A percentile compares a stretch with the other conserved stretches of the same genome.
phyloP scores from a whole-genome alignment of 768 basidiomycete genomes.

The Ramaria rubella region DNA sequence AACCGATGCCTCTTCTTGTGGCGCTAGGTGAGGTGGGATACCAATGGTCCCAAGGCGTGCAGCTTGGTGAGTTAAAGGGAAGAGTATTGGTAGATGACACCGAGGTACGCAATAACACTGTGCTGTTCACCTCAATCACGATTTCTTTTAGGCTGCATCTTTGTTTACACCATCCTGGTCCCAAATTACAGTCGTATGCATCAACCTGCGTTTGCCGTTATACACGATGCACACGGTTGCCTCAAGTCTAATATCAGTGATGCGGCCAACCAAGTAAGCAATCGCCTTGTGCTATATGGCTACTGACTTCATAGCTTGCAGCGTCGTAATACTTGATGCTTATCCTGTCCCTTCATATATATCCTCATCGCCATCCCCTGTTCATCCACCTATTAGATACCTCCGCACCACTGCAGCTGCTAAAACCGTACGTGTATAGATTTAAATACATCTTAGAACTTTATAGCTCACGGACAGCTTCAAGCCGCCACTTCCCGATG shows the following conservation, averaged over 20 bases:
- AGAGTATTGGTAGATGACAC: conserved; percentile 38
- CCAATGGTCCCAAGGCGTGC: conserved; percentile 45
- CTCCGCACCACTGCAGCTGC: conserved; percentile 29
- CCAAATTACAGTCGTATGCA: conserved; percentile 37
- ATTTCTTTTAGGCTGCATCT: conserved; percentile 38
- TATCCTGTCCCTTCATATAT: conserved; percentile 45
- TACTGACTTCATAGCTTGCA: conserved; percentile 18
- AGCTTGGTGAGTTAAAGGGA: conserved; percentile 47
- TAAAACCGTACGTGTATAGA: conserved; percentile 1
- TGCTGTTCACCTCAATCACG: not conserved
- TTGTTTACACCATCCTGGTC: conserved; percentile 47
- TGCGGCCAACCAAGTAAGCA: conserved; percentile 43
- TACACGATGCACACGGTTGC: conserved; percentile 47
- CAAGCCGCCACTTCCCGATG: conserved; percentile 23
- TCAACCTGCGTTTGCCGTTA: conserved; percentile 39
- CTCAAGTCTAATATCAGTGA: conserved; percentile 30
- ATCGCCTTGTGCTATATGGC: not conserved
- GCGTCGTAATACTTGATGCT: conserved; percentile 45
- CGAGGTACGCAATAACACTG: conserved; percentile 32
- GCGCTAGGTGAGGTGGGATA: conserved; percentile 41
- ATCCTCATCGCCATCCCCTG: conserved; percentile 27
- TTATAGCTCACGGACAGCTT: not conserved
- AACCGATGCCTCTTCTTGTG: conserved; percentile 33
- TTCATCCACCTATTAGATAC: conserved; percentile 48
- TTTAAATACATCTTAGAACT: not conserved